A percentile compares a stretch with the other conserved stretches of the same genome.
Evolutionary conservation across 2,329 filamentous ascomycete species (phyloP).

Genomic region (Byssothecium circinans): DNA sequence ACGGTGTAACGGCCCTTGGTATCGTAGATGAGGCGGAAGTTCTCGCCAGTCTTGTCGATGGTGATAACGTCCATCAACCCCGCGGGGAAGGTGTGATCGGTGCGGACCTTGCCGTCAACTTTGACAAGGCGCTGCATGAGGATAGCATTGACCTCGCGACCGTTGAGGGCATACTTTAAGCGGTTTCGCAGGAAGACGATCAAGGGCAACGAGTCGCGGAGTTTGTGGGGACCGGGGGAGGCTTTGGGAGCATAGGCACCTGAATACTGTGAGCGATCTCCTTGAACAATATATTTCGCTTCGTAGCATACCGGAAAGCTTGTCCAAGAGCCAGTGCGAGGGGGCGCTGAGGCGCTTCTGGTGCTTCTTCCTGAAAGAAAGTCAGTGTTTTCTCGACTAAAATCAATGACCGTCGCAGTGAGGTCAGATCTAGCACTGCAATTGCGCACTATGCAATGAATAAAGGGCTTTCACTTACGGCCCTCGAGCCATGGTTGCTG

Average conservation of each 20-base stretch:
- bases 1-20: slow-evolving; percentile 99
- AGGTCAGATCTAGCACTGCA: neutral
- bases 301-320: slow-evolving; percentile 76
- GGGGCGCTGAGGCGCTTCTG: slow-evolving; percentile 99
- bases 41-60: slow-evolving; percentile 99
- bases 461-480: slow-evolving; percentile 50
- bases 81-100: slow-evolving; percentile 94
- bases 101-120: slow-evolving; percentile 99
- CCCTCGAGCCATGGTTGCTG: slow-evolving; percentile 66
- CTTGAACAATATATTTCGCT: slow-evolving; percentile 24
- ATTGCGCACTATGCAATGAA: neutral
- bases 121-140: slow-evolving; percentile 99
- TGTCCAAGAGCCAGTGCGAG: slow-evolving; percentile 99
- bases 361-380: slow-evolving; percentile 82
- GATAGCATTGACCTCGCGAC: slow-evolving; percentile 95
- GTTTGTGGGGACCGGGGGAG: slow-evolving; percentile 93
- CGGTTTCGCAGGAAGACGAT: slow-evolving; percentile 82
- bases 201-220: slow-evolving; percentile 96
- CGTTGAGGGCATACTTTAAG: slow-evolving; percentile 99
- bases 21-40: slow-evolving; percentile 99
- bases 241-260: slow-evolving; percentile 64
- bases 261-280: slow-evolving; percentile 42
- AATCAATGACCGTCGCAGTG: neutral
- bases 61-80: slow-evolving; percentile 99
- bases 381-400: slow-evolving; percentile 8